A percentile compares a stretch with the other conserved stretches of the same genome.
Conservation (phyloP, 1,284 basidiomycete genomes). For the Fomitiporia mediterranea region DNA sequence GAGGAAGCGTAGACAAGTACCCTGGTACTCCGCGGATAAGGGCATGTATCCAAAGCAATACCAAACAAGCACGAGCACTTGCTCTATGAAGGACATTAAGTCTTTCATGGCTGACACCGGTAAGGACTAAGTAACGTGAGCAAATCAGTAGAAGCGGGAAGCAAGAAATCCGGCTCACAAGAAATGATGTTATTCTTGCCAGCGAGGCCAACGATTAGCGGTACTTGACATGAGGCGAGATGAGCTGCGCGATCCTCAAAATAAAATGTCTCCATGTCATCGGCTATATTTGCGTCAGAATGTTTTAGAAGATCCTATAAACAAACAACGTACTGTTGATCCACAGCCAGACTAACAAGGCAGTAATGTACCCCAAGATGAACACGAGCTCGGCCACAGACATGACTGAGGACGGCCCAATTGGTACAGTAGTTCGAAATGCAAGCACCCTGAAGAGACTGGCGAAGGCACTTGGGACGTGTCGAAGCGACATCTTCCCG, state of each 20-base stretch:
- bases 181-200: conserved; percentile 46
- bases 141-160: not conserved
- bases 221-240: conserved; percentile 39
- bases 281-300: conserved; percentile 21
- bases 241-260: conserved; percentile 37
- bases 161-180: conserved; percentile 25
- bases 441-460: conserved; percentile 39
- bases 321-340: conserved; percentile 37
- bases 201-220: conserved; percentile 41
- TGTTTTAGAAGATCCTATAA: not conserved
- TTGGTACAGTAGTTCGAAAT: conserved; percentile 39
- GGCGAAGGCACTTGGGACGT: conserved; percentile 32
- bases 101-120: conserved; percentile 44
- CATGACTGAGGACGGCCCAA: conserved; percentile 33
- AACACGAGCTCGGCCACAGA: conserved; percentile 40
- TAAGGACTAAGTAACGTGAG: conserved; percentile 31
- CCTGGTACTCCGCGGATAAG: conserved; percentile 26
- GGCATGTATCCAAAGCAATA: conserved; percentile 35
- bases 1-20: conserved; percentile 19
- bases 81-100: conserved; percentile 36
- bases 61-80: conserved; percentile 31
- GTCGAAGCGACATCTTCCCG: conserved; percentile 29
- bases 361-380: conserved; percentile 39
- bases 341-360: conserved; percentile 38
- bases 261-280: conserved; percentile 28